Percentiles rank a stretch among this genome's conserved stretches.
phyloP scores from a whole-genome alignment of 163 green algal genomes.

The Prototheca stagnorum region DNA sequence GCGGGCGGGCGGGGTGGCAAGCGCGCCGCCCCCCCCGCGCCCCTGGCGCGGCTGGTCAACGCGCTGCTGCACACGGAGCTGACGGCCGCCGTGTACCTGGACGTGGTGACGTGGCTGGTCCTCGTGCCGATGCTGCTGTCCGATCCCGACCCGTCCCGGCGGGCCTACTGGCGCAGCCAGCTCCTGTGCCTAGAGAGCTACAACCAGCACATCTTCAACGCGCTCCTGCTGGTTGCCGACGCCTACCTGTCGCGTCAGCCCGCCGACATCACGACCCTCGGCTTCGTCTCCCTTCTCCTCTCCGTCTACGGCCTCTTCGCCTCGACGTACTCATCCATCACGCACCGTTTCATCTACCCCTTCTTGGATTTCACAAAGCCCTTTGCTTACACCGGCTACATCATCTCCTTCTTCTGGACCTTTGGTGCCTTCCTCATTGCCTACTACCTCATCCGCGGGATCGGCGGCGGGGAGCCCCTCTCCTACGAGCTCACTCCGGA shows the following conservation, averaged over 20 bases:
- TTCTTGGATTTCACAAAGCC: conserved; percentile 16
- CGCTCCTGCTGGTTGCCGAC: conserved; percentile 15
- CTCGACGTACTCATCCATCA: conserved; percentile 3
- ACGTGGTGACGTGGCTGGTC: conserved; percentile 15
- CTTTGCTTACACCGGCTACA: too few relatives aligned
- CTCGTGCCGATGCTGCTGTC: conserved; percentile 17
- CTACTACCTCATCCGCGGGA: too few relatives aligned
- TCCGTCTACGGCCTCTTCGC: conserved; percentile 8
- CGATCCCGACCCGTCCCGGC: background rate
- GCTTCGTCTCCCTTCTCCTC: conserved; percentile 6
- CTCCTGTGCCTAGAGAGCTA: conserved; percentile 15
- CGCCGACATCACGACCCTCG: background rate
- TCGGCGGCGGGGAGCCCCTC: too few relatives aligned
- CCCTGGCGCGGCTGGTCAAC: background rate
- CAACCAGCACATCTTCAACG: conserved; percentile 20
- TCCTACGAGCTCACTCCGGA: too few relatives aligned
- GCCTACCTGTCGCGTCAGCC: conserved; percentile 10
- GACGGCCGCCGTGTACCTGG: conserved; percentile 4
- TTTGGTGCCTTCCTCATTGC: too few relatives aligned
- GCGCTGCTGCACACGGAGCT: background rate
- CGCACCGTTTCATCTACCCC: conserved; percentile 15
- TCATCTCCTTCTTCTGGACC: too few relatives aligned
- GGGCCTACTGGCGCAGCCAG: background rate
- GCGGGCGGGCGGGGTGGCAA: too few relatives aligned
- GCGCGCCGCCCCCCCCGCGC: background rate